These are phyloP conservation scores for Boechera divaricarpa DNA, from an alignment of 345 rosid species.

Conservation along the genomic window DNA sequence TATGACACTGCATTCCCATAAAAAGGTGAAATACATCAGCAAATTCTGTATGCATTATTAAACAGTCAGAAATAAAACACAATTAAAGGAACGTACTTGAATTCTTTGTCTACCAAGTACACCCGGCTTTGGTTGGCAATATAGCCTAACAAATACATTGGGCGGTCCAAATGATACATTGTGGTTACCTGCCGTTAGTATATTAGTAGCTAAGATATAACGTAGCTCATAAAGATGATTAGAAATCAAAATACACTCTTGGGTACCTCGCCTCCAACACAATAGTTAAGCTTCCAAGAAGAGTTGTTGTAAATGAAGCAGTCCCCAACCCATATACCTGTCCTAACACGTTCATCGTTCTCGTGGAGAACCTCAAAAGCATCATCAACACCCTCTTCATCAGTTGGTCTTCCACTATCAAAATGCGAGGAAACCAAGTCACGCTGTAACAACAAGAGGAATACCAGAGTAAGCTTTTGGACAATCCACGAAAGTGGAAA, in stretches of 20 bases:
- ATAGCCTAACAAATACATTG: slow-evolving; percentile 99
- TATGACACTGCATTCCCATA: slow-evolving; percentile 58
- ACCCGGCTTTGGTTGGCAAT: slow-evolving; percentile 98
- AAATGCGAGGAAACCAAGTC: slow-evolving; percentile 85
- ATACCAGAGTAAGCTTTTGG: slow-evolving; percentile 21
- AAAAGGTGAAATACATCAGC: slow-evolving; percentile 10
- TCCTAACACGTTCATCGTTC: slow-evolving; percentile 94
- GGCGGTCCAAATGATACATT: slow-evolving; percentile 98
- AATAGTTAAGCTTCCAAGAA: slow-evolving; percentile 96
- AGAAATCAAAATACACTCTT: slow-evolving; percentile 2
- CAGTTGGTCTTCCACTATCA: slow-evolving; percentile 88
- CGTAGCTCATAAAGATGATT: slow-evolving; percentile 12
- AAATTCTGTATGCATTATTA: slow-evolving; percentile 19
- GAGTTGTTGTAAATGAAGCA: slow-evolving; percentile 98
- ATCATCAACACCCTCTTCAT: slow-evolving; percentile 97
- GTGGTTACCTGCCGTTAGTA: slow-evolving; percentile 73
- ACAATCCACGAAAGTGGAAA: slow-evolving; percentile 3
- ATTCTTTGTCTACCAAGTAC: slow-evolving; percentile 95
- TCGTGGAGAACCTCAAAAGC: slow-evolving; percentile 99
- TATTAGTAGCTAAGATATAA: slow-evolving; percentile 13
- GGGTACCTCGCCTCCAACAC: slow-evolving; percentile 98
- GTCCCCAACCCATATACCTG: slow-evolving; percentile 99
- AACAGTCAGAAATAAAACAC: slow-evolving; percentile 20
- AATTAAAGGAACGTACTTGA: slow-evolving; percentile 67
- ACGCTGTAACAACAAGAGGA: slow-evolving; percentile 56